Evolutionary conservation across 768 basidiomycete species (phyloP).

Genomic region (Tylopilus rubrobrunneus): DNA sequence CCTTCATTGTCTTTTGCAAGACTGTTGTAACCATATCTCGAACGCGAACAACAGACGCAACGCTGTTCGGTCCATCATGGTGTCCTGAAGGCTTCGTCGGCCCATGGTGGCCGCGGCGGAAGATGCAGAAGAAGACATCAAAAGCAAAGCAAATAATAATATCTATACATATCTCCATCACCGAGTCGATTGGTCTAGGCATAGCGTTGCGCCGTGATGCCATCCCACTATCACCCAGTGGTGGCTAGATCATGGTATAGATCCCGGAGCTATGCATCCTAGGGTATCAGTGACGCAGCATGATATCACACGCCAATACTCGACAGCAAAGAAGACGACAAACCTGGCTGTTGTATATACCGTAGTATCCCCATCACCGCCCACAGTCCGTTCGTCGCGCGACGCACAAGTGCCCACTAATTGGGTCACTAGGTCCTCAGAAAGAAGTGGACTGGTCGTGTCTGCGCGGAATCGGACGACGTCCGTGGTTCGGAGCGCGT

Average conservation of each 20-base stretch:
- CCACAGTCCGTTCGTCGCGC: neutral
- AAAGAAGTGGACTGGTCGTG: too few relatives aligned
- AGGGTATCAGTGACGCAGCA: neutral
- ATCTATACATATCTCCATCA: neutral
- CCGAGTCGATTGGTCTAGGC: neutral
- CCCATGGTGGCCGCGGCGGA: neutral
- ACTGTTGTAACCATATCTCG: neutral
- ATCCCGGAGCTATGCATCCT: neutral
- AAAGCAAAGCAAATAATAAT: too few relatives aligned
- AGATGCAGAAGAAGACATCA: neutral
- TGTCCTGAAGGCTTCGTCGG: neutral
- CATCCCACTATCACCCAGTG: too few relatives aligned
- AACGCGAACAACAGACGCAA: neutral
- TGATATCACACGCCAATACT: neutral
- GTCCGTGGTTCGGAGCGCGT: neutral
- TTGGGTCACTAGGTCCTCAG: too few relatives aligned
- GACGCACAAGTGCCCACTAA: too few relatives aligned
- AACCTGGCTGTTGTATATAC: neutral
- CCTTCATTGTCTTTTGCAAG: neutral
- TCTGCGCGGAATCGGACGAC: neutral
- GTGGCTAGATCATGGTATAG: too few relatives aligned
- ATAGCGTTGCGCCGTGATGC: neutral
- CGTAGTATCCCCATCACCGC: neutral
- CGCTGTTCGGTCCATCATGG: neutral
- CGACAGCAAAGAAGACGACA: neutral